Base-by-base conservation (phyloP, 129 eudicot genomes). In the Centella asiatica region DNA sequence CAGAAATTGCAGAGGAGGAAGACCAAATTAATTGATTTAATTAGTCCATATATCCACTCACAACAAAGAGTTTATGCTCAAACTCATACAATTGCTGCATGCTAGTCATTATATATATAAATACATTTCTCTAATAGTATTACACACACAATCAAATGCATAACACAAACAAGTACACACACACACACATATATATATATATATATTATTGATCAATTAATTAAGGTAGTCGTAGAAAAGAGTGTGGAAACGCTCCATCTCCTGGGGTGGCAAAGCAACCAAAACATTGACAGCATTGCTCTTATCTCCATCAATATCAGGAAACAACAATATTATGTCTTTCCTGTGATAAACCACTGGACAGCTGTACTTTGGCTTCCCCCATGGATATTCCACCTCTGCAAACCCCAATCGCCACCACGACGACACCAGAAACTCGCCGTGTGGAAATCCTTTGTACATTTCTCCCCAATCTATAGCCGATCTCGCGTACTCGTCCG, bases 351-450 rank as follows among this genome's bases (percentile, higher is more conserved):
- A 73, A 45, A 89, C 95, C 67, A 89, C 77, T 0, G 95, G 97
- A 39, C 95, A 85, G 74, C 95, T 78, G 39, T 85, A 89, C 71
- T 65, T 72, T 0, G 97, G 88, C 68, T 89, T 85, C 15, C 97
- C 95, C 92, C 97, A 89, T 1, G 97, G 95, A 33, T 85, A 89
- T 60, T 71, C 86, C 67, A 83, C 83, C 5, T 83, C 78, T 17
- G 70, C 75, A 65, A 89, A 83, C 66, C 95, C 95, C 61, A 89
- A 49, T 18, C 88, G 76, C 95, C 97, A 89, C 95, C 97, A 89
- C 1, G 97, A 89, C 0, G 97, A 89, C 0, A 85, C 66, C 66
- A 85, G 54, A 61, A 89, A 80, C 65, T 89, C 97, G 27, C 97
- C 97, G 37, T 74, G 39, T 5, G 97, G 97, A 51, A 85, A 82